phyloP scores from a whole-genome alignment of 345 rosid genomes.

The Citrus reticulata region DNA sequence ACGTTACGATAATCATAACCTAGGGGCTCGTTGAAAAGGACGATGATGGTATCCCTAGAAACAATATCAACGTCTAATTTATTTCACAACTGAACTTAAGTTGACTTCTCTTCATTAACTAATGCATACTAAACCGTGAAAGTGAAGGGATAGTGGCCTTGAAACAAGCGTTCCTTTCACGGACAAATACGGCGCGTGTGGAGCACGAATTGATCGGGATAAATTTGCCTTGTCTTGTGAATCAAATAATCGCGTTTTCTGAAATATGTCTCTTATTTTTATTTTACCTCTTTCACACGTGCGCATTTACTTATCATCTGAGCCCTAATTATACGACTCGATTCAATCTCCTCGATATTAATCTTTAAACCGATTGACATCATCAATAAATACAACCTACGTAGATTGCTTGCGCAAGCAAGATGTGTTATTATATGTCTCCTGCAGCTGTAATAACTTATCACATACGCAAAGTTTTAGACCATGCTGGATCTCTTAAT shows the following conservation, averaged over 20 bases:
- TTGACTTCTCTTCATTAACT: too few species aligned
- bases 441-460: neutral
- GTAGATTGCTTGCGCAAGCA: neutral
- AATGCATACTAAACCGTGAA: too few species aligned
- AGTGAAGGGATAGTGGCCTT: too few species aligned
- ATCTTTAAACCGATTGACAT: too few species aligned
- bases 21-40: too few species aligned
- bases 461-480: neutral
- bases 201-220: neutral
- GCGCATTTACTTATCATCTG: neutral
- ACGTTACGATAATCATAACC: too few species aligned
- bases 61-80: neutral
- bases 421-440: neutral
- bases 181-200: neutral
- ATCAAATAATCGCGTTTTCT: neutral
- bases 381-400: neutral
- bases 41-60: too few species aligned
- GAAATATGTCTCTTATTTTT: neutral
- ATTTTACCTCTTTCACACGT: neutral
- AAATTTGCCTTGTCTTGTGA: neutral
- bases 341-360: too few species aligned
- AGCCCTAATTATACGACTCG: neutral
- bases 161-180: neutral
- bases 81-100: neutral
- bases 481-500: neutral